Evolutionary conservation across 192 early-diverging fungal species (phyloP).

Genomic region (Entophlyctis helioformis): DNA sequence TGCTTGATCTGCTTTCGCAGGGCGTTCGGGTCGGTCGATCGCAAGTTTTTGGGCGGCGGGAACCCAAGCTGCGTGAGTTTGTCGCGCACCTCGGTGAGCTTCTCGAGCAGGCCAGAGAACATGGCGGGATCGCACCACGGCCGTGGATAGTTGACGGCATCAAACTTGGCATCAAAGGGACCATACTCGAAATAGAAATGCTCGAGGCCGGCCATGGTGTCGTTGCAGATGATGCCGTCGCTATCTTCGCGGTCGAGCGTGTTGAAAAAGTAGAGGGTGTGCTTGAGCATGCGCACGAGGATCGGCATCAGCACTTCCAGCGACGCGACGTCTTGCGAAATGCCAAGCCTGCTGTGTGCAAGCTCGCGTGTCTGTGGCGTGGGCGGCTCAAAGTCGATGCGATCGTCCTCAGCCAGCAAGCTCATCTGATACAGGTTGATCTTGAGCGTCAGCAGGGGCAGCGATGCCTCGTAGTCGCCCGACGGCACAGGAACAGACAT

Average conservation of each 20-base stretch:
- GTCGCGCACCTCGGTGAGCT: conserved; percentile 1
- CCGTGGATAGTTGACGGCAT: neutral
- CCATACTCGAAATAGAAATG: conserved; percentile 20
- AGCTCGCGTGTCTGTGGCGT: conserved; percentile 1
- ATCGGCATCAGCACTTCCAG: conserved; percentile 1
- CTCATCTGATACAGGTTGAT: conserved; percentile 14
- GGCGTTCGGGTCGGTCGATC: too few species aligned
- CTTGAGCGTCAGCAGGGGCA: conserved; percentile 8
- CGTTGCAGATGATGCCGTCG: conserved; percentile 18
- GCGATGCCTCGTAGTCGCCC: conserved; percentile 13
- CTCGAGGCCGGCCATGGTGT: conserved; percentile 7
- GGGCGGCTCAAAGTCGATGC: too few species aligned
- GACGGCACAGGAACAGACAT: too few species aligned
- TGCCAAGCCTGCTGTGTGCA: too few species aligned
- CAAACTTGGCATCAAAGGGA: conserved; percentile 11
- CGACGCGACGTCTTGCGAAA: conserved; percentile 13
- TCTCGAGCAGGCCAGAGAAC: conserved; percentile 7
- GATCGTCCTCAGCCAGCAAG: too few species aligned
- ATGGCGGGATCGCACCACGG: conserved; percentile 16
- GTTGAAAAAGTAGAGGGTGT: conserved; percentile 5
- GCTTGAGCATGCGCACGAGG: conserved; percentile 9
- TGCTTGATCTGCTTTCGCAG: conserved; percentile 11
- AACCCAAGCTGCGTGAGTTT: conserved; percentile 10
- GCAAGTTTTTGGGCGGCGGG: too few species aligned
- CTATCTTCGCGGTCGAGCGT: neutral